Evolutionary conservation across 805 yeast species (phyloP).

Genomic region (Wickerhamomyces sydowiorum): DNA sequence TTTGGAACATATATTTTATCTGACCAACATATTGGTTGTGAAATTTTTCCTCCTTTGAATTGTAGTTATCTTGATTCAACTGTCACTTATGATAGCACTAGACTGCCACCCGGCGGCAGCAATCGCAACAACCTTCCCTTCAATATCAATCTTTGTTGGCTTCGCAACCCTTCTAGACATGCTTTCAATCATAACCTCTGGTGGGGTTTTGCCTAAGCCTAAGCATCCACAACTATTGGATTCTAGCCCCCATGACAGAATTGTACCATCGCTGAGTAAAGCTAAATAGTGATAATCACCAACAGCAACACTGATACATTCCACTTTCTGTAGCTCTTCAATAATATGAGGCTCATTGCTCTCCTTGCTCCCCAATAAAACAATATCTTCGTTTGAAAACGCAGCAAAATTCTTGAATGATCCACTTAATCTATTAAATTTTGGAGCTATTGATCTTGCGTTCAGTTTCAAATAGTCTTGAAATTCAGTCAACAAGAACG

Average conservation of each 20-base stretch:
- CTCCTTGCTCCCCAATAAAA: slow-evolving; percentile 12
- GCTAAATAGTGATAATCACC: slow-evolving; percentile 75
- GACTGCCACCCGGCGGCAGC: slow-evolving; percentile 83
- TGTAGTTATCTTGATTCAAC: background rate
- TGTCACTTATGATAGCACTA: slow-evolving; percentile 44
- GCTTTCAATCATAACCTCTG: slow-evolving; percentile 23
- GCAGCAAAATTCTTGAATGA: slow-evolving; percentile 49
- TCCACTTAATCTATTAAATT: slow-evolving; percentile 48
- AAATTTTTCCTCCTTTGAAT: too few species aligned
- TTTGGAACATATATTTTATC: too few species aligned
- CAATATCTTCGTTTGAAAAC: slow-evolving; percentile 42
- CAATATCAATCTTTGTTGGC: slow-evolving; percentile 36
- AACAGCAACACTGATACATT: slow-evolving; percentile 50
- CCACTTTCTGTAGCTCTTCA: slow-evolving; percentile 38
- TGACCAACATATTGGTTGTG: too few species aligned
- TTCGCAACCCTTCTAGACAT: slow-evolving; percentile 27
- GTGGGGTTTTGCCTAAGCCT: slow-evolving; percentile 47
- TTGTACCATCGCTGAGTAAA: slow-evolving; percentile 48
- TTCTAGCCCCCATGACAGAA: slow-evolving; percentile 67
- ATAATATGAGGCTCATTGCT: slow-evolving; percentile 28
- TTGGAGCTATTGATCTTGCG: slow-evolving; percentile 19
- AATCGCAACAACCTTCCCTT: slow-evolving; percentile 43
- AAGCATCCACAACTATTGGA: slow-evolving; percentile 58
- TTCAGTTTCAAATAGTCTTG: slow-evolving; percentile 25
- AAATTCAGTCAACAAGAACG: slow-evolving; percentile 24